Evolutionary conservation across 148 eudicot genomes (phyloP), one percentile per base, ranked within the genome.

Genomic region (Spergularia bocconei): DNA sequence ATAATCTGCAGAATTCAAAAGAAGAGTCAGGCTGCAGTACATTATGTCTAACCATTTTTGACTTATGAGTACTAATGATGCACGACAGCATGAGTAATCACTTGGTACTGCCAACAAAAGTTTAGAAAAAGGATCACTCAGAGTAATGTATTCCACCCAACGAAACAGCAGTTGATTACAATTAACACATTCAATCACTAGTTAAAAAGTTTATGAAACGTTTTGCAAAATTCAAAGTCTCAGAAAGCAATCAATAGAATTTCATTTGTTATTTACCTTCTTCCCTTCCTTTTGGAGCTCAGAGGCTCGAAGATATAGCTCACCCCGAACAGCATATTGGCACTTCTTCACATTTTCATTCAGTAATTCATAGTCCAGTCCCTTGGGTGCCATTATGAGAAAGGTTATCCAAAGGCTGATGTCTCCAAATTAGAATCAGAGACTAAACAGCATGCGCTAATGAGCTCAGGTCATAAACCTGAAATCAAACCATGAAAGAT

Each of bases 211-310:
- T 44, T 39, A 15, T 23, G 53, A 19, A 61, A 69, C 5, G 16
- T 50, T 70, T 9, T 4, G 48, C 48, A 44, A 44, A 44, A 44
- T 6, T 44, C 5, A 44, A 4, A 0, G 48, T 44, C 10, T 44
- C 48, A 44, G 48, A 54, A 71, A 61, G 52, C 54, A 68, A 23
- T 12, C 72, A 70, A 51, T 25, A 41, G 17, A 50, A 33, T 62
- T 13, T 55, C 51, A 66, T 19, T 70, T n/a, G 66, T 11, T 10
- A 41, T 17, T 63, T 85, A 95, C 97, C 98, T 92, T 95, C 79
- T 95, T 95, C 64, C 98, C 98, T 84, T 95, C 98, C 76, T 89
- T 92, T 80, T 95, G 97, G 84, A 95, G 98, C 87, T 95, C 98
- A 55, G 97, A 86, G 70, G 98, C 98, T 70, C 98, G 96, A 80